Evolutionary conservation across 805 yeast genomes (phyloP), one percentile per base, ranked within the genome.

Genomic region (Ogataea kodamae): DNA sequence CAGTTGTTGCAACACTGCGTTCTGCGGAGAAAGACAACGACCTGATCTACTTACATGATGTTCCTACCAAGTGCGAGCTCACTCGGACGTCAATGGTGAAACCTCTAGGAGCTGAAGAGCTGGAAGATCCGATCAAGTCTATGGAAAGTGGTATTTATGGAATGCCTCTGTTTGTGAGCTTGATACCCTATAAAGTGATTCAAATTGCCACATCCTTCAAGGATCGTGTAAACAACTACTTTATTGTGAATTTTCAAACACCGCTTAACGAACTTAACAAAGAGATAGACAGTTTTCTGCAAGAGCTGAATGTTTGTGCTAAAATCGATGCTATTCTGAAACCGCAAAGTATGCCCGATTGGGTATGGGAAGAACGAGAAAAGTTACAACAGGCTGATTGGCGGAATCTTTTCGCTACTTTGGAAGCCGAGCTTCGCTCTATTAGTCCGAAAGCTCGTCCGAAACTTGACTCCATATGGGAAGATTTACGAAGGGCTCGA

Each of bases 11-110:
- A 1, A 64, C 69, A 1, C 49, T 80, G 7, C 58, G 64, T 11
- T 63, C 71, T 3, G 75, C 89, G 0, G 87, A 82, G 43, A 70
- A 78, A 44, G 96, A 88, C 45, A 88, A 88, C 52, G 89, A 87
- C 49, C 64, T 87, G 46, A 78, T 89, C 5, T 85, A 86, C 55
- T 59, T 84, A 23, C 79, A 82, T 38, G 60, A 64, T 2, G 77
- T 86, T 1, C 94, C 95, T 0, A 46, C 42, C 1, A 49, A 45
- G 6, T 38, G 50, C 0, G 48, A 63, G 0, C 62, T 78, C 3
- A 50, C 58, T 2, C 70, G 71, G 2, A 78, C 77, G 0, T 55
- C 71, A 4, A 74, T 82, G 68, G 86, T 81, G 2, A 72, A 73
- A 32, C 45, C 49, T 9, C 16, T 54, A 5, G 23, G 49, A 6